Evolutionary conservation across 78 protist genomes (phyloP).

Genomic region (Salpingoeca rosetta): DNA sequence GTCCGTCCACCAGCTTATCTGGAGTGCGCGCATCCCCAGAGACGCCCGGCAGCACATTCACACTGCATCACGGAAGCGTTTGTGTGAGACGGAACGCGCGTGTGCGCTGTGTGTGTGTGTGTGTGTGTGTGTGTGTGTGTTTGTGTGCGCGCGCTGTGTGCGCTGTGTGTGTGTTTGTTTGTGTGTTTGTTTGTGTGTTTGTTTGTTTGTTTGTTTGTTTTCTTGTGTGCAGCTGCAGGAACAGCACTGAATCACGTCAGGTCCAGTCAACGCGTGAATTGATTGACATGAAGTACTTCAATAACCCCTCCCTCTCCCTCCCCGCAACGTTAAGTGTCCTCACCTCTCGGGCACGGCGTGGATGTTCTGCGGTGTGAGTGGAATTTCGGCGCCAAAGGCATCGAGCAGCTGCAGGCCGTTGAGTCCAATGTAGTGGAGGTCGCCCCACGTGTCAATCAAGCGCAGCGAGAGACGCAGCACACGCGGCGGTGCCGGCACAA

Average conservation of each 20-base stretch:
- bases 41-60: conserved; percentile 15
- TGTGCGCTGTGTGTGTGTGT: background rate
- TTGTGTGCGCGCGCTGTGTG: background rate
- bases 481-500: too few species aligned
- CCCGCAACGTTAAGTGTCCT: too few species aligned
- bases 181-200: too few species aligned
- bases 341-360: background rate
- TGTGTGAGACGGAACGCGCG: background rate
- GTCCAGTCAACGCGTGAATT: too few species aligned
- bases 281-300: too few species aligned
- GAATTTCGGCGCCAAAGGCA: background rate
- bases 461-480: conserved; percentile 6
- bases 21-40: conserved; percentile 13
- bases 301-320: too few species aligned
- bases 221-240: too few species aligned
- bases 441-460: conserved; percentile 65
- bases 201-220: too few species aligned
- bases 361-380: too few species aligned
- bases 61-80: background rate
- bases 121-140: background rate
- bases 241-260: too few species aligned
- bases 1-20: conserved; percentile 39
- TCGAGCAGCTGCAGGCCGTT: conserved; percentile 59
- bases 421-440: conserved; percentile 66
- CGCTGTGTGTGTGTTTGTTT: too few species aligned